Evolutionary conservation across 306 rosid species (phyloP), one percentile per base, ranked within the genome.

Genomic region (Corylus americana): DNA sequence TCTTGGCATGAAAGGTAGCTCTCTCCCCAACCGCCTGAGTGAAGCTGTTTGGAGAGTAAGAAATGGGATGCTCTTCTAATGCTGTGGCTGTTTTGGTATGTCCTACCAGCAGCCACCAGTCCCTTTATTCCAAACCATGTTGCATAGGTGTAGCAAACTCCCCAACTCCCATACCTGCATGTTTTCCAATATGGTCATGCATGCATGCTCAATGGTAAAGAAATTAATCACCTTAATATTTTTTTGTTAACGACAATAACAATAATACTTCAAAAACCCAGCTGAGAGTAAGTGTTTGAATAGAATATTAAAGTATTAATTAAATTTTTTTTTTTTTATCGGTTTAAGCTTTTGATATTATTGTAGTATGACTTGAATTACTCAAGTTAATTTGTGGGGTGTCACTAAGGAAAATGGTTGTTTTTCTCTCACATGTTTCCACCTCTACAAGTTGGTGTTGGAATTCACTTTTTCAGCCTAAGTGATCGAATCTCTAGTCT

Each of bases 111-210:
- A 29, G 74, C 77, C 78, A 82, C 88, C 7, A 89, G 79, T 6
- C 93, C 96, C 70, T 80, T 89, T 44, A 92, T 80, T 57, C 94
- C 97, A 83, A 91, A 92, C 96, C 92, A 92, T 76, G 96, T 92
- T 42, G 84, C 97, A 13, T 92, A 91, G 31, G 91, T 87, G 80
- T 77, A 92, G 89, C 97, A 92, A 12, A 92, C 81, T 67, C 94
- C 97, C 97, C 97, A 92, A 18, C 91, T 87, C 1, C 97, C 96
- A 79, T 85, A 85, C 95, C 97, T 22, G 22, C 22, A 22, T 68
- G 13, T 42, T 68, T 18, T 68, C 20, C 27, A 68, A 68, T 11
- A 4, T 67, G 48, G 49, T 62, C 69, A 62, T 62, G 9, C 69
- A 62, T 62, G 9, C 45, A 3, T 3, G 42, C n/a, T 58, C 37